Percentiles rank a stretch among this genome's conserved stretches.
These are phyloP conservation scores for Theileria luwenshuni DNA, from an alignment of 169 alveolate species.

Conservation along the genomic window DNA sequence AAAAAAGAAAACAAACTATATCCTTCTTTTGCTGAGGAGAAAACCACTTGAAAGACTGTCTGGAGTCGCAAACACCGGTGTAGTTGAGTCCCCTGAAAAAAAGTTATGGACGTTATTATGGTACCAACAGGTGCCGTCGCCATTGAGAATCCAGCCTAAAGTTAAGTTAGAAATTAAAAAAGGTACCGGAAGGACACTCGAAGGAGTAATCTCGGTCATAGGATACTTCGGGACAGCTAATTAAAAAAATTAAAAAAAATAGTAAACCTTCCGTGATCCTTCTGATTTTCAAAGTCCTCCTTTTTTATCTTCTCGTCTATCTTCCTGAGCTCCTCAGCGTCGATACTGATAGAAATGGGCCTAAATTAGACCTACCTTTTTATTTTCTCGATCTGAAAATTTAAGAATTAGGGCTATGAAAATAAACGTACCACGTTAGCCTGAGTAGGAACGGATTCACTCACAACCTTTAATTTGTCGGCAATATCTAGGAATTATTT, in stretches of 20 bases:
- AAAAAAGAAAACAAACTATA: constrained; percentile 26
- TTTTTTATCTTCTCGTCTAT: constrained; percentile 42
- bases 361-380: constrained; percentile 23
- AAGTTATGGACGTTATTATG: neutral
- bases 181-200: constrained; percentile 50
- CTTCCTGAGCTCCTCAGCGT: constrained; percentile 36
- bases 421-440: constrained; percentile 47
- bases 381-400: constrained; percentile 33
- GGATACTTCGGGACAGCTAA: constrained; percentile 44
- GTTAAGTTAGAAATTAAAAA: neutral
- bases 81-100: constrained; percentile 47
- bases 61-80: constrained; percentile 56
- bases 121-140: constrained; percentile 64
- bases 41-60: constrained; percentile 54
- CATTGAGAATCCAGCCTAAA: constrained; percentile 44
- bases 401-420: neutral
- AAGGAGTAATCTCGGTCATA: constrained; percentile 55
- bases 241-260: neutral
- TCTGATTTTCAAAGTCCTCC: constrained; percentile 38
- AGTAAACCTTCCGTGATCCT: constrained; percentile 54
- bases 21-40: constrained; percentile 34
- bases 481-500: constrained; percentile 42
- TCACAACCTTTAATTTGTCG: constrained; percentile 38
- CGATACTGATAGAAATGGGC: constrained; percentile 19
- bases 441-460: constrained; percentile 45